Conservation (phyloP, 345 rosid genomes). For the Microthlaspi erraticum region DNA sequence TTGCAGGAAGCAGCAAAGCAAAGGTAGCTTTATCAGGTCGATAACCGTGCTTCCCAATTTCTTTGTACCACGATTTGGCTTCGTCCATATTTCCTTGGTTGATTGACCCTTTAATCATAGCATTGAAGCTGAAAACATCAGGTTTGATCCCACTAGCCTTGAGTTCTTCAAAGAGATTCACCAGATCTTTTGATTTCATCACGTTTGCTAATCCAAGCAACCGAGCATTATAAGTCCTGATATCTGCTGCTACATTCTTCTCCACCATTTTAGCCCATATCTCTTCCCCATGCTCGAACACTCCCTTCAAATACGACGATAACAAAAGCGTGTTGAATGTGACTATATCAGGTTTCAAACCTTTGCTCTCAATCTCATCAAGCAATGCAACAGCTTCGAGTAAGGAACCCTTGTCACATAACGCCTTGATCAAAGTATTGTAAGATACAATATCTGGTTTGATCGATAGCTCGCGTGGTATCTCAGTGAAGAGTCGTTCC, state of each 20-base stretch:
- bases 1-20: constrained; percentile 50
- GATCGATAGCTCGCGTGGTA: constrained; percentile 55
- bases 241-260: constrained; percentile 50
- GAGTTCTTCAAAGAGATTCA: constrained; percentile 52
- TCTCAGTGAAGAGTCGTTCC: constrained; percentile 48
- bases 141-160: constrained; percentile 50
- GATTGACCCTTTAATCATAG: constrained; percentile 63
- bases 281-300: constrained; percentile 60
- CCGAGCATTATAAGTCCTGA: constrained; percentile 63
- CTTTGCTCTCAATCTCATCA: constrained; percentile 61
- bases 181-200: constrained; percentile 51
- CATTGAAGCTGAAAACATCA: constrained; percentile 56
- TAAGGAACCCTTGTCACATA: constrained; percentile 56
- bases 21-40: constrained; percentile 48
- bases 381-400: constrained; percentile 51
- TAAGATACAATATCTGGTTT: constrained; percentile 58
- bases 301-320: constrained; percentile 52
- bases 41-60: constrained; percentile 47
- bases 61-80: constrained; percentile 56
- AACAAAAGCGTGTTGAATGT: constrained; percentile 66
- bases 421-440: constrained; percentile 65
- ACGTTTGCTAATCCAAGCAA: constrained; percentile 58
- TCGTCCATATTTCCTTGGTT: constrained; percentile 50
- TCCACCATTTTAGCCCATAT: constrained; percentile 61
- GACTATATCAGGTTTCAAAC: constrained; percentile 54